phyloP scores from a whole-genome alignment of 2,329 filamentous ascomycete species.

The Penicillium brasilianum region DNA sequence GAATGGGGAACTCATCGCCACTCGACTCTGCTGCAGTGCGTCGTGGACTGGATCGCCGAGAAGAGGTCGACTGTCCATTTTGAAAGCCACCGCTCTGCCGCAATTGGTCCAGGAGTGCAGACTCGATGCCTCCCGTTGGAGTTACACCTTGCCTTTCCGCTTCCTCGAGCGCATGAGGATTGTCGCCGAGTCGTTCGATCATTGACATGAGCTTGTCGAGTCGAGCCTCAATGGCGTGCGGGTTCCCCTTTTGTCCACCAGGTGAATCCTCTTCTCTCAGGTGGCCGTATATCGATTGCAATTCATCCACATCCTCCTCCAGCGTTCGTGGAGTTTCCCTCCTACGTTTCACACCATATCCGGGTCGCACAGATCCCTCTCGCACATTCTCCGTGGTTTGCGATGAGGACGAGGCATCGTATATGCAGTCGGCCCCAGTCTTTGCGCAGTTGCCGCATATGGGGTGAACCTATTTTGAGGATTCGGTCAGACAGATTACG shows the following conservation, averaged over 20 bases:
- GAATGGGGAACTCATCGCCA: slow-evolving; percentile 50
- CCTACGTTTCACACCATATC: slow-evolving; percentile 44
- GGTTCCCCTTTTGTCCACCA: slow-evolving; percentile 34
- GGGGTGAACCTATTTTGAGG: slow-evolving; percentile 46
- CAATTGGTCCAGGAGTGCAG: slow-evolving; percentile 23
- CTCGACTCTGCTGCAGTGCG: slow-evolving; percentile 39
- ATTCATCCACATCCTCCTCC: slow-evolving; percentile 40
- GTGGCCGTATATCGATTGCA: slow-evolving; percentile 40
- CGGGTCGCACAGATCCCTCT: slow-evolving; percentile 20
- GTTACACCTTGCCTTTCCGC: slow-evolving; percentile 28
- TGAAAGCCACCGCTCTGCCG: slow-evolving; percentile 22
- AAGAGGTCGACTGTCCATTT: slow-evolving; percentile 22
- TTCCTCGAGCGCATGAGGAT: slow-evolving; percentile 36
- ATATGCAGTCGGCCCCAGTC: slow-evolving; percentile 50
- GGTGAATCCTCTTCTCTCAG: slow-evolving; percentile 33
- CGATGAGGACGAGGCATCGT: slow-evolving; percentile 41
- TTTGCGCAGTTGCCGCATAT: slow-evolving; percentile 53
- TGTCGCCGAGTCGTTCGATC: slow-evolving; percentile 50
- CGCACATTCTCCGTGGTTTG: slow-evolving; percentile 31
- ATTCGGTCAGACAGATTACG: neutral
- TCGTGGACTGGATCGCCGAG: slow-evolving; percentile 41
- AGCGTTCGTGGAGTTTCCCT: slow-evolving; percentile 36
- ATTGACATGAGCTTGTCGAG: slow-evolving; percentile 51
- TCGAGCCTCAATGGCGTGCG: slow-evolving; percentile 49
- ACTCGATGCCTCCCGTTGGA: slow-evolving; percentile 25